phyloP scores from a whole-genome alignment of 179 eudicot genomes.

The Carnegiea gigantea region DNA sequence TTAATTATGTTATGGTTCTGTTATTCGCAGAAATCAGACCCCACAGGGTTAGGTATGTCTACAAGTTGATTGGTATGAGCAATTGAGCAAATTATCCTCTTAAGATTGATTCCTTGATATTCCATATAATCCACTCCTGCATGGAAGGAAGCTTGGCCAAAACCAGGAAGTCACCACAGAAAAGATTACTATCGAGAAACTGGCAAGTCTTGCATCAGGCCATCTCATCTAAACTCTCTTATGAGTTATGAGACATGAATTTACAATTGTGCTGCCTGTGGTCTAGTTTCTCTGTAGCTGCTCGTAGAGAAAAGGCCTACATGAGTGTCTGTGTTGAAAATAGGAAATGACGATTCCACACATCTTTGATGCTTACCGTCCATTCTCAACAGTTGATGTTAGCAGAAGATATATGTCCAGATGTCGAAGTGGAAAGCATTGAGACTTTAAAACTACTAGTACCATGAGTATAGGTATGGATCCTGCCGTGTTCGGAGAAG shows the following conservation, averaged over 20 bases:
- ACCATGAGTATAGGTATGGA: not conserved
- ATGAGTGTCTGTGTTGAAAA: not conserved
- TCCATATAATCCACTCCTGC: not conserved
- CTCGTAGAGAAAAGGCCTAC: not conserved
- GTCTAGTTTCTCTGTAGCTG: not conserved
- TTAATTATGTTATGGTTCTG: constrained; percentile 13
- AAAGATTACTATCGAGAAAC: no score
- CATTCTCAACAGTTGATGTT: not conserved
- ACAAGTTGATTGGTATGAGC: not conserved
- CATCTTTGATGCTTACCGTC: not conserved
- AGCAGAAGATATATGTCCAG: not conserved
- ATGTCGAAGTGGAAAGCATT: not conserved
- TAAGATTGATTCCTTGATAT: not conserved
- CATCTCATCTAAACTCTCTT: not conserved
- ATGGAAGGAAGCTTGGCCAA: not conserved
- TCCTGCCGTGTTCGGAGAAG: not conserved
- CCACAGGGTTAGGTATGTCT: not conserved
- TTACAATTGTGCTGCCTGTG: not conserved
- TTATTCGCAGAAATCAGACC: not conserved
- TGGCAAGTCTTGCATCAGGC: not conserved
- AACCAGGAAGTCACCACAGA: not conserved
- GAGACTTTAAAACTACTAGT: not conserved
- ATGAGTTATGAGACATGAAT: not conserved
- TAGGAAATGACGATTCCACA: not conserved
- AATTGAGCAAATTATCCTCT: not conserved